These are phyloP conservation scores for Tulasnella sp. DNA, from an alignment of 768 basidiomycete species.

Conservation along the genomic window DNA sequence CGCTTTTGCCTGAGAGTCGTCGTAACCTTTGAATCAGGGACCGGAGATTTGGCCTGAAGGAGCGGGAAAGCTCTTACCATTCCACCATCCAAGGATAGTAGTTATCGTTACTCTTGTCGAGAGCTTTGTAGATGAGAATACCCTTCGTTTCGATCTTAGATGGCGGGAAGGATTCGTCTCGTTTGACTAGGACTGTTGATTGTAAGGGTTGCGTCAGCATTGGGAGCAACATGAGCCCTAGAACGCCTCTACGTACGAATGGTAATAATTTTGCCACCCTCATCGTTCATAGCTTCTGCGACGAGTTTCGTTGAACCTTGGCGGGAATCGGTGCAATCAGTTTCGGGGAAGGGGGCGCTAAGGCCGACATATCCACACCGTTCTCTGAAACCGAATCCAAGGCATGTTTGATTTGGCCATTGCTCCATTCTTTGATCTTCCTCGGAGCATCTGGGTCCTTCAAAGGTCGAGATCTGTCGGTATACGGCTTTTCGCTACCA, in stretches of 20 bases:
- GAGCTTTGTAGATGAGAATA: not conserved
- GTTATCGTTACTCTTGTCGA: not conserved
- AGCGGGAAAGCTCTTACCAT: not conserved
- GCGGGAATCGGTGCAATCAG: not conserved
- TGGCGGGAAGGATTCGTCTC: not conserved
- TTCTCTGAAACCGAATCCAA: slow-evolving; percentile 15
- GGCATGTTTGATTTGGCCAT: not conserved
- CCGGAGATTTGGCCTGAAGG: not conserved
- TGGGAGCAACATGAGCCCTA: not conserved
- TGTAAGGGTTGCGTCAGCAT: not conserved
- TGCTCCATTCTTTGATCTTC: slow-evolving; percentile 10
- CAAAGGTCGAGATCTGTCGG: not conserved
- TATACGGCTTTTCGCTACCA: not conserved
- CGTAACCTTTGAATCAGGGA: not conserved
- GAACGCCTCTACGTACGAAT: not conserved
- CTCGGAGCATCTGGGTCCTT: slow-evolving; percentile 14
- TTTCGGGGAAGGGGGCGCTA: not conserved
- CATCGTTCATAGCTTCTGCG: not conserved
- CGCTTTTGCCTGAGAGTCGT: not conserved
- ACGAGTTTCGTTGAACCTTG: slow-evolving; percentile 13
- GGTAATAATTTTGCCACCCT: slow-evolving; percentile 10
- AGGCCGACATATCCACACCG: not conserved
- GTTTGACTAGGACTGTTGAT: not conserved
- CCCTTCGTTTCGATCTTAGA: not conserved
- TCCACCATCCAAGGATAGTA: not conserved